Base-by-base conservation (phyloP, 1,284 basidiomycete genomes). In the Cutaneotrichosporon spelunceum region DNA sequence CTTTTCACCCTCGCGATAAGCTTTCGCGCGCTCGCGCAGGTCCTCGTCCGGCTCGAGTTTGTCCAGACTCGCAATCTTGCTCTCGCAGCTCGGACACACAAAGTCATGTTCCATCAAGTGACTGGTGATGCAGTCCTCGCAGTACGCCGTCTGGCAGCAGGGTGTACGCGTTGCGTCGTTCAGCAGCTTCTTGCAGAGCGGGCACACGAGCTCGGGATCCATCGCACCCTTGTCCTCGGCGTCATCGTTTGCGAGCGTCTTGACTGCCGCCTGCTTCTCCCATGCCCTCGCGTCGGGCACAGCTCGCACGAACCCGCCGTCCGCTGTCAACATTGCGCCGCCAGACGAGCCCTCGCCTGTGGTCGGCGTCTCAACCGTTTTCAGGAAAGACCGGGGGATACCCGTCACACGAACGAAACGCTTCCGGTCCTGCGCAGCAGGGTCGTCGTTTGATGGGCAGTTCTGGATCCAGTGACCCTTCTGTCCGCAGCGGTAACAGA, bases 381-480 rank as follows among this genome's bases (percentile, higher is more conserved):
- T 95, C 58, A 99, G 82, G 85, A 99, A 97, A 72, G 91, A 95
- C 67, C 94, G 87, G 10, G 96, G 96, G 65, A 96, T 96, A 80
- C 96, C 96, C 4, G 96, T 99, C 3, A 96, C 98, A 57, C 96
- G 86, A 76, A 98, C 98, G 77, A 98, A 94, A 30, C 94, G 88
- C 57, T 95, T 95, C 63, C 90, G 84, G 71, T 98, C 91, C 78
- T 96, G 92, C 68, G 88, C 96, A 36, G 94, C 91, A 39, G 91
- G 88, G 76, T 99, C 92, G 70, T 91, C 93, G 76, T 98, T 98
- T 4, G 93, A 96, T 0, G 96, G 96, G 75, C 96, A 99, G 68
- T 96, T 92, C 77, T 99, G 95, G 68, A 99, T 99, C 96, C 96
- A 99, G 74, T 99, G 96, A 30, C 93, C 93, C 86, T 97, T 96